Conservation (phyloP, 2,329 filamentous ascomycete species). For the Aspergillus ruber region DNA sequence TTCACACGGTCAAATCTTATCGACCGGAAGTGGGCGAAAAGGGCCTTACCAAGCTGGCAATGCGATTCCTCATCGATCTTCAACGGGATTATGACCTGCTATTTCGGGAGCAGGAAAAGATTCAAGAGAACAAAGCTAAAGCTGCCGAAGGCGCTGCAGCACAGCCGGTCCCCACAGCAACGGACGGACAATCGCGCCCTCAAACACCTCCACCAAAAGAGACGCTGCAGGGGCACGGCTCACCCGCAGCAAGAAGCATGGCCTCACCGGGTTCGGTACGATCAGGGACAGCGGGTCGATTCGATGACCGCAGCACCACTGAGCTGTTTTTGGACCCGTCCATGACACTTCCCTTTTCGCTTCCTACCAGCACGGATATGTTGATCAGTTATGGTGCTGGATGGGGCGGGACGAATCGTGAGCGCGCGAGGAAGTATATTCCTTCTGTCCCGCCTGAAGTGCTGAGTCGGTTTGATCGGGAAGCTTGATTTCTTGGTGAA, state of each 20-base stretch:
- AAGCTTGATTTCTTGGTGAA: conserved; percentile 6
- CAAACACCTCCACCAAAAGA: conserved; percentile 17
- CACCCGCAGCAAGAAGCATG: conserved; percentile 4
- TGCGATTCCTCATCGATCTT: conserved; percentile 75
- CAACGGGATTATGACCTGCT: conserved; percentile 66
- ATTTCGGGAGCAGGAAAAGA: conserved; percentile 28
- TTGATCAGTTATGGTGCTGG: conserved; percentile 89
- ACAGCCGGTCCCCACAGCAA: not conserved
- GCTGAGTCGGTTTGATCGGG: conserved; percentile 71
- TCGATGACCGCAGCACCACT: conserved; percentile 23
- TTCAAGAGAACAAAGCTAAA: conserved; percentile 20
- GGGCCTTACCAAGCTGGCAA: conserved; percentile 75
- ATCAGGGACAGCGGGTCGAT: conserved; percentile 6
- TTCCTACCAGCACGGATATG: conserved; percentile 97
- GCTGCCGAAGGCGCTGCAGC: conserved; percentile 8
- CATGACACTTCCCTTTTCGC: conserved; percentile 86
- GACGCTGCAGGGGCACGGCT: conserved; percentile 5
- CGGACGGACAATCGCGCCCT: conserved; percentile 11
- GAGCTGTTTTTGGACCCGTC: conserved; percentile 74
- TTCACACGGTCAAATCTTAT: conserved; percentile 90
- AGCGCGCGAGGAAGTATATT: conserved; percentile 90
- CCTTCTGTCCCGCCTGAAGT: conserved; percentile 93
- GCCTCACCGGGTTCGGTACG: conserved; percentile 20
- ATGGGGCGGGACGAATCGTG: conserved; percentile 84
- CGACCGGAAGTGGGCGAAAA: conserved; percentile 93